Evolutionary conservation across 139 green algal genomes (phyloP).

Genomic region (Mesostigma viride): DNA sequence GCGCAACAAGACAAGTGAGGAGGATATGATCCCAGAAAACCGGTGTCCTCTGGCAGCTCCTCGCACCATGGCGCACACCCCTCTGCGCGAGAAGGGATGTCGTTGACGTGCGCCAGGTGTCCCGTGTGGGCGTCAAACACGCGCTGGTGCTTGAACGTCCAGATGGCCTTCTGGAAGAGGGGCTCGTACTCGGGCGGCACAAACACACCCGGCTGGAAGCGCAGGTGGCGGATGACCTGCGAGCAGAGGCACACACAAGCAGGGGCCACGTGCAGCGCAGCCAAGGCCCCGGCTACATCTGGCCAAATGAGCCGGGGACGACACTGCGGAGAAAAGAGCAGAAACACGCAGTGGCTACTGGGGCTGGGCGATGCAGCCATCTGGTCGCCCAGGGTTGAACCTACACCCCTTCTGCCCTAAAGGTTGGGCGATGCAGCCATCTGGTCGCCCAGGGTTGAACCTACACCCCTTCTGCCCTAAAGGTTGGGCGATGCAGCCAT

Average conservation of each 20-base stretch:
- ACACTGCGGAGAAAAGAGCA: not conserved
- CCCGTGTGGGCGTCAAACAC: constrained; percentile 54
- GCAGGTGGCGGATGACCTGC: constrained; percentile 55
- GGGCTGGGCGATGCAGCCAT: not conserved
- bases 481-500: too few relatives aligned
- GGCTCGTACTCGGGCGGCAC: constrained; percentile 69
- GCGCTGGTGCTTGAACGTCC: constrained; percentile 81
- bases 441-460: too few relatives aligned
- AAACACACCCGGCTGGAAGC: constrained; percentile 57
- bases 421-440: too few relatives aligned
- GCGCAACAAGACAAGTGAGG: too few relatives aligned
- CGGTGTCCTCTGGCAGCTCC: constrained; percentile 28
- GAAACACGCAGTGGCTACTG: not conserved
- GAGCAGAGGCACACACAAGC: not conserved
- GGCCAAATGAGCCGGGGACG: not conserved
- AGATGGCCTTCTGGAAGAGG: constrained; percentile 71
- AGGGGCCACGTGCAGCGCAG: not conserved
- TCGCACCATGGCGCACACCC: too few relatives aligned
- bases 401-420: too few relatives aligned
- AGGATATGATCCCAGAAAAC: constrained; percentile 62
- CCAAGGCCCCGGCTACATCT: not conserved
- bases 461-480: too few relatives aligned
- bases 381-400: too few relatives aligned
- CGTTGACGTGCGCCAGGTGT: constrained; percentile 47
- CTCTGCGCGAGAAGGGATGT: too few relatives aligned